These are phyloP conservation scores for Plasmopara halstedii DNA, from an alignment of 352 stramenopile genomes.

Conservation along the genomic window DNA sequence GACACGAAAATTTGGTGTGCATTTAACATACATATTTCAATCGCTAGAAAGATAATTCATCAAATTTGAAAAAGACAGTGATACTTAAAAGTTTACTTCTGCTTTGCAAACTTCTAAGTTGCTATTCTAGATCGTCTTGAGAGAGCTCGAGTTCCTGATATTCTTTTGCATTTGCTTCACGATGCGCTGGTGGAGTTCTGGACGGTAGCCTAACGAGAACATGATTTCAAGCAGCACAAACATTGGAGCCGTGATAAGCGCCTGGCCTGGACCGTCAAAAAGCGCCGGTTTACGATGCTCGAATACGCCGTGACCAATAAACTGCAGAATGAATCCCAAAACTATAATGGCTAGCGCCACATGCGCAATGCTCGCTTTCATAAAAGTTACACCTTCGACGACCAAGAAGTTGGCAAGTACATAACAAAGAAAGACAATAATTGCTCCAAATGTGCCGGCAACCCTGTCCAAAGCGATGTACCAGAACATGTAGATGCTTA, in stretches of 20 bases:
- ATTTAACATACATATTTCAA: too few species aligned
- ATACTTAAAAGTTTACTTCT: too few species aligned
- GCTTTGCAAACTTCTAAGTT: too few species aligned
- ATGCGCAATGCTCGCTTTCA: slow-evolving; percentile 47
- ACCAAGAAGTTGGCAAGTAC: slow-evolving; percentile 60
- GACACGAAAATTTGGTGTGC: too few species aligned
- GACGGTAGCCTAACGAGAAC: slow-evolving; percentile 73
- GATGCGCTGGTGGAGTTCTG: slow-evolving; percentile 55
- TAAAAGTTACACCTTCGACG: slow-evolving; percentile 19
- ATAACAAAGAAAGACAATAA: slow-evolving; percentile 42
- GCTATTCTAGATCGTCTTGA: too few species aligned
- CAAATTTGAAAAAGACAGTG: too few species aligned
- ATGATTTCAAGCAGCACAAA: slow-evolving; percentile 85
- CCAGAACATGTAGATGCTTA: slow-evolving; percentile 70
- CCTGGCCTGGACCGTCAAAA: slow-evolving; percentile 82
- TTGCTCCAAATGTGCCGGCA: slow-evolving; percentile 49
- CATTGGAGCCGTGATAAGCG: slow-evolving; percentile 74
- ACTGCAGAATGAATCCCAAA: slow-evolving; percentile 60
- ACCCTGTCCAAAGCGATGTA: slow-evolving; percentile 67
- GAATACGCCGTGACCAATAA: slow-evolving; percentile 83
- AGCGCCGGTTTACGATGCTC: slow-evolving; percentile 82
- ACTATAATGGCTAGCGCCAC: slow-evolving; percentile 53
- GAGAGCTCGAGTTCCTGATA: too few species aligned
- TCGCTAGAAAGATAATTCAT: too few species aligned
- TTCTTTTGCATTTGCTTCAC: slow-evolving; percentile 56